Evolutionary conservation across 164 flowering plant genomes (phyloP), one percentile per base, ranked within the genome.

Genomic region (Euptelea pleiosperma): DNA sequence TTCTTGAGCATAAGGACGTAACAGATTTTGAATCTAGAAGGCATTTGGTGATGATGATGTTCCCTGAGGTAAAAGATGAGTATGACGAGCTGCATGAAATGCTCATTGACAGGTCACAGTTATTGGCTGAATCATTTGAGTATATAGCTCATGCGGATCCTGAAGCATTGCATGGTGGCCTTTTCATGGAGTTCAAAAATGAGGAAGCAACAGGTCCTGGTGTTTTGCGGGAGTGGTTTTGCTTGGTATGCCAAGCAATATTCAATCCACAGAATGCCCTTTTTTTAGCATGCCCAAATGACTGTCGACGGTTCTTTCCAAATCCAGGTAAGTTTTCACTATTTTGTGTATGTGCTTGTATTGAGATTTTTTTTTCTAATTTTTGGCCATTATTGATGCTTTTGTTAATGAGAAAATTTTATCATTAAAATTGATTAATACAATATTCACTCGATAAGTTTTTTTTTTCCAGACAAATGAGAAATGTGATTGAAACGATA

Each of bases 131-230:
- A 67, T 93, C 98, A 19, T 93, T 82, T 54, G 87, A 84, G 71
- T 89, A 86, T 66, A 79, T 93, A 59, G 69, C 61, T 34, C 64
- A 52, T 26, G 90, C 94, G 24, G 77, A 76, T 2, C 70, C 80
- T 30, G 74, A 72, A 0, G 35, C 78, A 3, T 55, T 89, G 50
- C 94, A 75, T 61, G 66, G 68, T 63, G 89, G 87, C 30, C 69
- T 93, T 42, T 87, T 86, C 54, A 77, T 93, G 86, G 94, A 89
- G 70, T 93, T 93, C 73, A 89, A 87, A 70, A 83, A 87, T 73
- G 98, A 93, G 74, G 98, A 89, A 73, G 98, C 97, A 26, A 89
- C 96, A 0, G 98, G 98, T 16, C 97, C 94, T 54, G 98, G 98
- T 49, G 97, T 93, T 1, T 55, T 93, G 68, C 65, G 97, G 35